Percentiles rank a stretch among this genome's conserved stretches.
Evolutionary conservation across 257 asterid species (phyloP).

Genomic region (Henckelia pumila): DNA sequence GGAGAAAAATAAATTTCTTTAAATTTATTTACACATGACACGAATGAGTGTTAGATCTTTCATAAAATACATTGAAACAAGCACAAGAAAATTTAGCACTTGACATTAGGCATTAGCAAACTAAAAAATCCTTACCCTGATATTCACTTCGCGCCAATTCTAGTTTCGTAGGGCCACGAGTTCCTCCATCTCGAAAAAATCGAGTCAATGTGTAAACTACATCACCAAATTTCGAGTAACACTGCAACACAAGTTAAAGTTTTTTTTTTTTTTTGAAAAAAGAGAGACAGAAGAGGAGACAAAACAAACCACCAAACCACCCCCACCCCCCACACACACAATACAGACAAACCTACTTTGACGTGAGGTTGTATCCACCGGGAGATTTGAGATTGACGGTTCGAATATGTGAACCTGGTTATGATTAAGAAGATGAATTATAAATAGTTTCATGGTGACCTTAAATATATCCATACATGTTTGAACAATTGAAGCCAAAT

Average conservation of each 20-base stretch:
- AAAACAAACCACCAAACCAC: slow-evolving; percentile 19
- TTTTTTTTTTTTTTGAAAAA: slow-evolving; percentile 17
- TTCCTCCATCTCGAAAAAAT: slow-evolving; percentile 72
- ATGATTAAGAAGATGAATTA: slow-evolving; percentile 20
- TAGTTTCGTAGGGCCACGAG: slow-evolving; percentile 53
- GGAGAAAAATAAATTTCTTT: slow-evolving; percentile 17
- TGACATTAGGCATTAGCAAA: slow-evolving; percentile 18
- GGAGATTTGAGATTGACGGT: slow-evolving; percentile 80
- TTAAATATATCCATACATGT: neutral
- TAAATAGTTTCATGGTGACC: neutral
- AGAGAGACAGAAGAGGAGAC: slow-evolving; percentile 5
- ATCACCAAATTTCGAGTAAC: slow-evolving; percentile 90
- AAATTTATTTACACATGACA: slow-evolving; percentile 14
- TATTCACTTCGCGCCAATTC: slow-evolving; percentile 38
- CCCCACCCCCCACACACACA: too few species aligned
- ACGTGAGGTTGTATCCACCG: slow-evolving; percentile 89
- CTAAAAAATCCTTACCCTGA: slow-evolving; percentile 42
- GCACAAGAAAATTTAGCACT: slow-evolving; percentile 21
- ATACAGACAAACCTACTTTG: slow-evolving; percentile 63
- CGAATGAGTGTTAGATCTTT: slow-evolving; percentile 12
- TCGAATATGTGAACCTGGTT: slow-evolving; percentile 64
- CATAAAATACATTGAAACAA: slow-evolving; percentile 19
- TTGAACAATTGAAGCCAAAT: slow-evolving; percentile 2
- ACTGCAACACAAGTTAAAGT: slow-evolving; percentile 47
- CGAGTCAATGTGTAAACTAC: slow-evolving; percentile 80